Conservation (phyloP, 1,139 yeast genomes). For the Taphrina confusa region DNA sequence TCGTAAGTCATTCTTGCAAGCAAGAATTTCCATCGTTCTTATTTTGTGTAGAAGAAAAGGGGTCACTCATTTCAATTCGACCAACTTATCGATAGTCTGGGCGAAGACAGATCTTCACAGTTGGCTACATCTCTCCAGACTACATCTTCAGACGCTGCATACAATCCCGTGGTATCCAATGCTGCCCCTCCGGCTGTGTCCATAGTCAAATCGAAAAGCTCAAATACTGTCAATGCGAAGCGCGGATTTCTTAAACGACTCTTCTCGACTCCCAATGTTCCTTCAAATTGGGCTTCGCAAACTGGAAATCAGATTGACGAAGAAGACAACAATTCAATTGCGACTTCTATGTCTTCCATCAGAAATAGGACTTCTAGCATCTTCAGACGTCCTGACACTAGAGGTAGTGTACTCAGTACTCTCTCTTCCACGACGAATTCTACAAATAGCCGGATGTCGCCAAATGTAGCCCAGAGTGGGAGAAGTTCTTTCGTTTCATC, state of each 20-base stretch:
- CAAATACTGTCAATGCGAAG: background rate
- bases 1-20: background rate
- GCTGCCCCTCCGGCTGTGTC: background rate
- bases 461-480: background rate
- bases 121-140: background rate
- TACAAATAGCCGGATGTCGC: background rate
- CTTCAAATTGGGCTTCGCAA: conserved; percentile 10
- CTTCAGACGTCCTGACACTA: conserved; percentile 4
- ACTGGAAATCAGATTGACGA: background rate
- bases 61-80: conserved; percentile 4
- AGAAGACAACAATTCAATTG: background rate
- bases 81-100: conserved; percentile 3
- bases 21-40: background rate
- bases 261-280: background rate
- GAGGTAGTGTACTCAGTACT: background rate
- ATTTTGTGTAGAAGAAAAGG: background rate
- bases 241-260: conserved; percentile 2
- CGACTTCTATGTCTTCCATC: conserved; percentile 1
- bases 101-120: conserved; percentile 9
- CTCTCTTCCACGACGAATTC: background rate
- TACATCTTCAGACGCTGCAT: background rate
- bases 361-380: conserved; percentile 1
- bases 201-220: conserved; percentile 4
- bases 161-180: background rate
- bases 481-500: background rate